These are phyloP conservation scores for Metschnikowia arizonensis DNA, from an alignment of 805 yeast species.

Conservation along the genomic window DNA sequence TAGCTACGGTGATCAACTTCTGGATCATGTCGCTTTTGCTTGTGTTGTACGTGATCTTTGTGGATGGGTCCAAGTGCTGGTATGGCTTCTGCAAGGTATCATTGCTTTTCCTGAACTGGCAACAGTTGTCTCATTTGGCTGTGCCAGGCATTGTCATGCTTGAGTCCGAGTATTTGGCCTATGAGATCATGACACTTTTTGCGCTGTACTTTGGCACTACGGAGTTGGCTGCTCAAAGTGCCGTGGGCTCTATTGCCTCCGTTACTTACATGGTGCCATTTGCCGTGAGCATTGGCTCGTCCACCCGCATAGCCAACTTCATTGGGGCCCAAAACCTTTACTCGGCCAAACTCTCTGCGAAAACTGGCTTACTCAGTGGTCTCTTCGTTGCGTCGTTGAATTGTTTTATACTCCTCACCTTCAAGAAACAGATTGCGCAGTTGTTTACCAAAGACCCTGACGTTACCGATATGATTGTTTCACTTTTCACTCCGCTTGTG, in stretches of 20 bases:
- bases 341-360: conserved; percentile 36
- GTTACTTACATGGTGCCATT: conserved; percentile 44
- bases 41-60: conserved; percentile 30
- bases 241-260: conserved; percentile 45
- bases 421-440: conserved; percentile 47
- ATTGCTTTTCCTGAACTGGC: conserved; percentile 36
- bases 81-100: conserved; percentile 46
- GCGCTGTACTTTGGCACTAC: conserved; percentile 47
- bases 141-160: conserved; percentile 45
- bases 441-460: conserved; percentile 60
- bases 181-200: conserved; percentile 43
- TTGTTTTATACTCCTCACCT: conserved; percentile 43
- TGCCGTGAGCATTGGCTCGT: conserved; percentile 42
- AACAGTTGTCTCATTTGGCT: conserved; percentile 33
- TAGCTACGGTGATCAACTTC: conserved; percentile 40
- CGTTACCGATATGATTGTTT: conserved; percentile 50
- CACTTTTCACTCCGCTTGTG: conserved; percentile 55
- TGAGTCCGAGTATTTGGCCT: conserved; percentile 44
- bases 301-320: conserved; percentile 43
- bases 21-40: conserved; percentile 38
- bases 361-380: conserved; percentile 29
- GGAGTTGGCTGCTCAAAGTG: conserved; percentile 50
- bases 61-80: conserved; percentile 73
- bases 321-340: conserved; percentile 40
- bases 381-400: conserved; percentile 33